Conservation (phyloP, 176 grass and related monocot species). For the Oryza glaberrima region DNA sequence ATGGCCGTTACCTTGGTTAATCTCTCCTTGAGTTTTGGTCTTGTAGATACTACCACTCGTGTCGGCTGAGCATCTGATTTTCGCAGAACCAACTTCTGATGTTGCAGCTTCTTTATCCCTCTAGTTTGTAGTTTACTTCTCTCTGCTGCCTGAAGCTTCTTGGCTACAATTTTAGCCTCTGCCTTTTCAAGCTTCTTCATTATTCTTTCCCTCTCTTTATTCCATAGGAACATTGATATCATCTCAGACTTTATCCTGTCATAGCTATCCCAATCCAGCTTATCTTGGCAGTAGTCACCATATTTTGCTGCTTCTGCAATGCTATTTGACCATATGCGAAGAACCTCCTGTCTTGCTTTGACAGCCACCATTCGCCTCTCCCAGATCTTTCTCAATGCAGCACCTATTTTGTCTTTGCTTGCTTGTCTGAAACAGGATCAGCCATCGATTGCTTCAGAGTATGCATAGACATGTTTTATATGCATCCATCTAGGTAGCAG, state of each 20-base stretch:
- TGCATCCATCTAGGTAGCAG: conserved; percentile 11
- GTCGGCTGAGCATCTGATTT: conserved; percentile 23
- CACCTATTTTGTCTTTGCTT: conserved; percentile 75
- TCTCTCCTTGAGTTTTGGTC: conserved; percentile 70
- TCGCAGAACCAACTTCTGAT: conserved; percentile 30
- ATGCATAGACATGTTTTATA: neutral
- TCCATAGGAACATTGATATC: conserved; percentile 43
- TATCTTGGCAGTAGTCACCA: conserved; percentile 54
- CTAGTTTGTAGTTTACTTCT: conserved; percentile 32
- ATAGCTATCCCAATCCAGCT: conserved; percentile 79
- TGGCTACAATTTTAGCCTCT: conserved; percentile 38
- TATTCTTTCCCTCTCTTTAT: conserved; percentile 46
- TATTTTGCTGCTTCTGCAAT: conserved; percentile 70
- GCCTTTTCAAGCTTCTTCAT: conserved; percentile 43
- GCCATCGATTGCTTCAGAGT: conserved; percentile 21
- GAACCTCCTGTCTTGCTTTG: conserved; percentile 44
- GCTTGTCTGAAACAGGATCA: conserved; percentile 52
- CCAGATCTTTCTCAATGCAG: conserved; percentile 62
- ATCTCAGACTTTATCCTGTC: conserved; percentile 60
- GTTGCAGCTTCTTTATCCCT: conserved; percentile 30
- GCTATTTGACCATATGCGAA: conserved; percentile 58
- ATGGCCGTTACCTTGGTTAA: conserved; percentile 71
- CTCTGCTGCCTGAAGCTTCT: conserved; percentile 28
- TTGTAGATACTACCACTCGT: conserved; percentile 38
- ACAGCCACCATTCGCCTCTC: conserved; percentile 53